Base-by-base conservation (phyloP, 352 stramenopile genomes). In the Stramenopiles sp. region DNA sequence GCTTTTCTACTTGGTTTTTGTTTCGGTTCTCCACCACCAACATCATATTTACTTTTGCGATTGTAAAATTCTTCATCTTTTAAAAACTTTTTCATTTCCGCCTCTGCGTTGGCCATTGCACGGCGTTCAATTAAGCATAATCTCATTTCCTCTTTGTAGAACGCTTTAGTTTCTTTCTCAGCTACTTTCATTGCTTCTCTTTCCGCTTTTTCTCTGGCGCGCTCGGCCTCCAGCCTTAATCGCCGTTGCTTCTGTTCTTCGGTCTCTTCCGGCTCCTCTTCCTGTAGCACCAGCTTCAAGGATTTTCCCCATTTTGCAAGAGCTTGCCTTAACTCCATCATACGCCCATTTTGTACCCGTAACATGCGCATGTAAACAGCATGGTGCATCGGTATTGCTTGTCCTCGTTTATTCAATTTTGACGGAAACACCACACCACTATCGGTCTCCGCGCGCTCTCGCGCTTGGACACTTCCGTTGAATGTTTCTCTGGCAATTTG, bases 131-230 rank as follows among this genome's bases (percentile, higher is more conserved):
- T 30, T n/a, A 84, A 67, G 27, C 67, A 82, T 32, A 55, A 29
- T 80, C 67, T 75, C 8, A 84, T 29, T 55, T 84, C 82, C 1
- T 84, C 80, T 44, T 67, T 75, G 81, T 84, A 84, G 67, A 84
- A 84, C 29, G 39, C 39, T 55, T 55, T 55, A 14, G 4, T 14
- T 55, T 55, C 39, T 14, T 55, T 55, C 39, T 55, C 39, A 55
- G 14, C 14, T 55, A 4, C 14, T 55, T 55, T 4, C 39, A 55
- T 55, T 14, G 39, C 39, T 55, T 55, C 39, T 55, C 39, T 4
- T 14, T 55, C 39, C 14, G 39, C 39, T 55, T 55, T 55, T 55
- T 55, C 39, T 55, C 39, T 55, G 14, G 39, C 39, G 14, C 39
- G 39, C 14, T 55, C 4, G 39, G 39, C 39, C 14, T 55, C 39